A percentile compares a stretch with the other conserved stretches of the same genome.
Conservation (phyloP, 2,329 filamentous ascomycete genomes). For the Colletotrichum graminicola region DNA sequence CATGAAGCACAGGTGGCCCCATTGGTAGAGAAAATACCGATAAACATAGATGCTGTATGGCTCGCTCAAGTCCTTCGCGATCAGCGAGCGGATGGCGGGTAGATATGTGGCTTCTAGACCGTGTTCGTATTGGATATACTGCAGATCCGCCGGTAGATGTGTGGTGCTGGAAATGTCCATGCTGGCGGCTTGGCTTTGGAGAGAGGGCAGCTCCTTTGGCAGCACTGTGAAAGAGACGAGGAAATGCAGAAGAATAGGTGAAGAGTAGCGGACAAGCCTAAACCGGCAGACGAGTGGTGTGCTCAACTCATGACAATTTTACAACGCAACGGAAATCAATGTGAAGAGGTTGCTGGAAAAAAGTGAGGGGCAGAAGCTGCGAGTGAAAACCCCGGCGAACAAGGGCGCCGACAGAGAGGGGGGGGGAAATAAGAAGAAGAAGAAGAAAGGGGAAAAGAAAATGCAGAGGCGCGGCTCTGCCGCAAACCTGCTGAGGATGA, state of each 20-base stretch:
- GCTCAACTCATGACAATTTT: slow-evolving; percentile 39
- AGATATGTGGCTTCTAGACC: slow-evolving; percentile 75
- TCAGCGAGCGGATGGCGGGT: slow-evolving; percentile 88
- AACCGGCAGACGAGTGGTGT: slow-evolving; percentile 12
- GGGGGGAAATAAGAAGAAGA: background rate
- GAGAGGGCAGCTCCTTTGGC: background rate
- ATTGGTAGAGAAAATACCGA: slow-evolving; percentile 97
- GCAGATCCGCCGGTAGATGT: slow-evolving; percentile 61
- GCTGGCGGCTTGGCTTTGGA: slow-evolving; percentile 1
- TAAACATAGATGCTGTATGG: slow-evolving; percentile 99
- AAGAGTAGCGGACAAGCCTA: slow-evolving; percentile 20
- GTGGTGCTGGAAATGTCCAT: slow-evolving; percentile 53
- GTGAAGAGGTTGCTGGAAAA: slow-evolving; percentile 5
- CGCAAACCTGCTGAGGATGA: slow-evolving; percentile 7
- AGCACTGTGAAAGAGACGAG: background rate
- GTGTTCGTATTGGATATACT: slow-evolving; percentile 74
- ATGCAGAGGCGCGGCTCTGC: slow-evolving; percentile 20
- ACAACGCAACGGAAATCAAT: slow-evolving; percentile 4
- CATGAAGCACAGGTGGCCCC: slow-evolving; percentile 97
- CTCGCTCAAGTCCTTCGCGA: slow-evolving; percentile 96
- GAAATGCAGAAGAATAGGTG: background rate
- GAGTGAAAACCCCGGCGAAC: background rate
- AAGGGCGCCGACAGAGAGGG: background rate
- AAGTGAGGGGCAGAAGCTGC: background rate
- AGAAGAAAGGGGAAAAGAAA: background rate